These are phyloP conservation scores for Candida germanica DNA, from an alignment of 805 yeast species.

Conservation along the genomic window DNA sequence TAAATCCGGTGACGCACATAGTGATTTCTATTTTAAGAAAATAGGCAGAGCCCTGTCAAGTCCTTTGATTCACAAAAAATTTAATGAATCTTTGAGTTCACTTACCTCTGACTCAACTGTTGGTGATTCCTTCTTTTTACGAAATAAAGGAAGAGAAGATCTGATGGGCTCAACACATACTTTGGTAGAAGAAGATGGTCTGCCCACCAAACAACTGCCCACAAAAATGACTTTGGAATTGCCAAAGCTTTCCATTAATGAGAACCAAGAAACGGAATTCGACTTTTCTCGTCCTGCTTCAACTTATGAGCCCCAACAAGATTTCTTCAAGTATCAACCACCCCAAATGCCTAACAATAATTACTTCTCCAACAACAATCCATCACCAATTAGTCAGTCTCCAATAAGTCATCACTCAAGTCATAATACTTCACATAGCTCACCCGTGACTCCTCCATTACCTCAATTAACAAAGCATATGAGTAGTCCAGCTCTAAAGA, in stretches of 20 bases:
- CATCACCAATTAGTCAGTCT: too few relatives aligned
- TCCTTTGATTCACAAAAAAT: constrained; percentile 3
- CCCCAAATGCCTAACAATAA: too few relatives aligned
- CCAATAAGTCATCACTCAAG: too few relatives aligned
- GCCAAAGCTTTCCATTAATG: constrained; percentile 8
- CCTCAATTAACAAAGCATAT: constrained; percentile 7
- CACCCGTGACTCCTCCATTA: too few relatives aligned
- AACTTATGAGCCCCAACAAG: too few relatives aligned
- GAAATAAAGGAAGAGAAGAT: constrained; percentile 6
- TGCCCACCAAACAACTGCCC: too few relatives aligned
- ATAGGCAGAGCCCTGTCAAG: constrained; percentile 1
- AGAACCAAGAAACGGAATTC: constrained; percentile 1
- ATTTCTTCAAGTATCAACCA: neutral
- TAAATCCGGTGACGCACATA: neutral
- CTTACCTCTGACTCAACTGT: constrained; percentile 11
- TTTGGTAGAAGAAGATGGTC: constrained; percentile 10
- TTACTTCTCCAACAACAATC: too few relatives aligned
- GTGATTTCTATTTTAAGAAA: constrained; percentile 6
- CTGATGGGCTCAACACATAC: constrained; percentile 9
- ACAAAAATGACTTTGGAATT: constrained; percentile 2
- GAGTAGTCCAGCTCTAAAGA: constrained; percentile 10
- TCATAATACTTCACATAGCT: too few relatives aligned
- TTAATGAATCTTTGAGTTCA: constrained; percentile 10
- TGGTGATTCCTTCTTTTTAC: constrained; percentile 6
- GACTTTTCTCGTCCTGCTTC: neutral